Conservation (phyloP, 257 asterid genomes). For the Eucommia ulmoides region DNA sequence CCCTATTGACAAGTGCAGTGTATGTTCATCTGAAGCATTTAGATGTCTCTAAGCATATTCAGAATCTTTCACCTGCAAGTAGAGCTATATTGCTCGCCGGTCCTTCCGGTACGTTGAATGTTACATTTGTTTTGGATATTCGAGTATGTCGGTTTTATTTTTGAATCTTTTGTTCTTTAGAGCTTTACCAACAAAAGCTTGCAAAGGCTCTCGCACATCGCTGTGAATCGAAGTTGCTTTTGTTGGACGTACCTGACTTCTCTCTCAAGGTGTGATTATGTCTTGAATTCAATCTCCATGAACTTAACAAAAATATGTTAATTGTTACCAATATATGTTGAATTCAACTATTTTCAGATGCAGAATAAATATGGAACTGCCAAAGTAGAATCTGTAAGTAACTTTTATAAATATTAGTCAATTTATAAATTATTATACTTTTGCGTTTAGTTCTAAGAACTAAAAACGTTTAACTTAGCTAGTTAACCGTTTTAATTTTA, state of each 20-base stretch:
- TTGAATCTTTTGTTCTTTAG: slow-evolving; percentile 19
- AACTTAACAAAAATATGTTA: neutral
- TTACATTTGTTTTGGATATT: neutral
- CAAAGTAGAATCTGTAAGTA: slow-evolving; percentile 60
- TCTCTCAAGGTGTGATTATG: slow-evolving; percentile 67
- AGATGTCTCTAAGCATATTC: slow-evolving; percentile 70
- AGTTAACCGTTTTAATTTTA: slow-evolving; percentile 1
- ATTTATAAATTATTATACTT: no score
- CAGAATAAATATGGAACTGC: slow-evolving; percentile 76
- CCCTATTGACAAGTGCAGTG: slow-evolving; percentile 70
- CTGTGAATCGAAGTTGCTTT: slow-evolving; percentile 61
- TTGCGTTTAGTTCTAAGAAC: neutral
- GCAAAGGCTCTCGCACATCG: slow-evolving; percentile 84
- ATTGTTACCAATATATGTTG: slow-evolving; percentile 10
- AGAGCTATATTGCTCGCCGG: slow-evolving; percentile 87
- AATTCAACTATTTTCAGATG: slow-evolving; percentile 34
- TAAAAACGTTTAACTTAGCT: slow-evolving; percentile 6
- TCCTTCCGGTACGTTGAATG: slow-evolving; percentile 54
- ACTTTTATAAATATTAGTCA: slow-evolving; percentile 1
- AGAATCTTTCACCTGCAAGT: slow-evolving; percentile 92
- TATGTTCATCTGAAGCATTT: slow-evolving; percentile 73
- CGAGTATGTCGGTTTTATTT: neutral
- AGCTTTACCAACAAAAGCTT: slow-evolving; percentile 64
- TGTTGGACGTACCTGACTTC: slow-evolving; percentile 73
- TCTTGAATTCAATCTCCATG: slow-evolving; percentile 9